Evolutionary conservation across 2,329 filamentous ascomycete species (phyloP).

Genomic region (Ceratocystis colombiana): DNA sequence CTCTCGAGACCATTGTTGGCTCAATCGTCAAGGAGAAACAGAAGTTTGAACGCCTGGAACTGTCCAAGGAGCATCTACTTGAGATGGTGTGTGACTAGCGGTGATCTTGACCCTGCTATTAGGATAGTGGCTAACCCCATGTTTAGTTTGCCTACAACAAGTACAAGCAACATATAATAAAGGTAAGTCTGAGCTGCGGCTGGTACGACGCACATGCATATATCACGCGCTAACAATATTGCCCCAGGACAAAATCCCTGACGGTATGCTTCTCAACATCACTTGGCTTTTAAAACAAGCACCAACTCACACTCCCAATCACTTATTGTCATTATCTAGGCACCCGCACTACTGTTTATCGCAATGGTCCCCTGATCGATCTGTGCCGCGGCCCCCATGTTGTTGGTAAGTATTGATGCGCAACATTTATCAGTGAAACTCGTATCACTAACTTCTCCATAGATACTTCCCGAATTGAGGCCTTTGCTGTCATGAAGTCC

Average conservation of each 20-base stretch:
- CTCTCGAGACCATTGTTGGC: conserved; percentile 67
- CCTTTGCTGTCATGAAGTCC: conserved; percentile 84
- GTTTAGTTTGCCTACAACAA: conserved; percentile 80
- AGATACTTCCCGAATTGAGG: conserved; percentile 82
- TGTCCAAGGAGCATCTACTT: conserved; percentile 81
- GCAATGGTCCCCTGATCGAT: conserved; percentile 88
- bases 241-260: conserved; percentile 66
- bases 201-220: background rate
- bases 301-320: background rate
- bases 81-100: conserved; percentile 49
- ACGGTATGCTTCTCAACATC: conserved; percentile 49
- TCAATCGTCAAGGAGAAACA: conserved; percentile 95
- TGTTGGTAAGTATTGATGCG: conserved; percentile 39
- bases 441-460: background rate
- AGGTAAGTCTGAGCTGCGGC: conserved; percentile 24
- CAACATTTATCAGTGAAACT: background rate
- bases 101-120: background rate
- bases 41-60: conserved; percentile 76
- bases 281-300: background rate
- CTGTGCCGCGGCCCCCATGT: conserved; percentile 92
- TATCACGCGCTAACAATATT: conserved; percentile 16
- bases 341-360: conserved; percentile 79
- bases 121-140: conserved; percentile 10
- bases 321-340: conserved; percentile 1
- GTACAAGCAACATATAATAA: conserved; percentile 97